These are phyloP conservation scores for Glycine tomentella DNA, from an alignment of 306 rosid genomes.

Conservation along the genomic window DNA sequence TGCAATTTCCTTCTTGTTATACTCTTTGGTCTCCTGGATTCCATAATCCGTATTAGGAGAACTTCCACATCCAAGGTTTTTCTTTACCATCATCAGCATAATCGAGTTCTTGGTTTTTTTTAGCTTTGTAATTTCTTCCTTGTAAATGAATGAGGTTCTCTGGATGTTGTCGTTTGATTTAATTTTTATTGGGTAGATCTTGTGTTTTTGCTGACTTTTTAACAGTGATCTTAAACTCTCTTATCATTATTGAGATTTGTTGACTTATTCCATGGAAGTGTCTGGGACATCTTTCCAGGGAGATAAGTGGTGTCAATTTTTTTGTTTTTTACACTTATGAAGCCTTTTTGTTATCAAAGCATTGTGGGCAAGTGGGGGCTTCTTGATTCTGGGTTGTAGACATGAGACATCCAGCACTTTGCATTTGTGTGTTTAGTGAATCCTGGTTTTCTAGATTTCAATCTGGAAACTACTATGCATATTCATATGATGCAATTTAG, in stretches of 20 bases:
- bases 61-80: not conserved
- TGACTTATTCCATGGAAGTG: not conserved
- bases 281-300: not conserved
- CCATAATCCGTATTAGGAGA: not conserved
- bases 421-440: not conserved
- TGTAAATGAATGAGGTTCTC: not conserved
- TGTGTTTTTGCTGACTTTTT: constrained; percentile 34
- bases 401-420: not conserved
- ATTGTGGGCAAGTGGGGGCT: not conserved
- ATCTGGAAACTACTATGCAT: not conserved
- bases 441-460: not conserved
- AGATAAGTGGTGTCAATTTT: not conserved
- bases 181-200: constrained; percentile 47
- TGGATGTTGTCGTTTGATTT: constrained; percentile 16
- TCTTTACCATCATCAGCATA: not conserved
- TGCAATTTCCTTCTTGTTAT: not conserved
- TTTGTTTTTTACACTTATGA: not conserved
- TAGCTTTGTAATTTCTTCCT: not conserved
- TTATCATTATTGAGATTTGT: not conserved
- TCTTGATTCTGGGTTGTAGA: constrained; percentile 15
- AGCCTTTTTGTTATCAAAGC: not conserved
- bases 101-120: not conserved
- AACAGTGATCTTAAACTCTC: not conserved
- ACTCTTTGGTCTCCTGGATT: constrained; percentile 10
- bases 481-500: constrained; percentile 15